Evolutionary conservation across 2,329 filamentous ascomycete genomes (phyloP).

Genomic region (Fusarium haematococcum): DNA sequence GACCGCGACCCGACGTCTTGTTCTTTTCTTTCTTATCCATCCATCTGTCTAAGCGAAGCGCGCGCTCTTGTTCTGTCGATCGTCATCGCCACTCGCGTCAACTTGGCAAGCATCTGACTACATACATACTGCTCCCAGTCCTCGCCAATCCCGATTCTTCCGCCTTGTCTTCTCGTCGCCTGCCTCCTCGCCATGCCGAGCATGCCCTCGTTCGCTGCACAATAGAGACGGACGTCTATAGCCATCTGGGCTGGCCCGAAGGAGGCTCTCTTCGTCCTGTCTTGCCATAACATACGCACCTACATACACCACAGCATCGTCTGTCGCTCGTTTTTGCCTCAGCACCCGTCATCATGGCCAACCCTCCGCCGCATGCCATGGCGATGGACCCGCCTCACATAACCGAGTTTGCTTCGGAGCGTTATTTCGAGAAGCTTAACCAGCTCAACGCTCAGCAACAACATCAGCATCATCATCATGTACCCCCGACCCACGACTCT

Average conservation of each 20-base stretch:
- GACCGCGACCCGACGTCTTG: conserved; percentile 18
- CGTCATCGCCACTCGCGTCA: conserved; percentile 6
- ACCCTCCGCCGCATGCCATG: conserved; percentile 46
- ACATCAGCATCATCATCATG: conserved; percentile 48
- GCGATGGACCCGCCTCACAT: conserved; percentile 72
- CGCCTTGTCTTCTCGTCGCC: conserved; percentile 21
- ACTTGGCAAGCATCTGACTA: conserved; percentile 13
- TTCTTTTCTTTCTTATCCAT: conserved; percentile 4
- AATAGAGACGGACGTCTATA: conserved; percentile 51
- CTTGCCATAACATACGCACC: conserved; percentile 10
- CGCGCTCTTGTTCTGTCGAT: background rate
- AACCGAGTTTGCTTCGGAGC: conserved; percentile 74
- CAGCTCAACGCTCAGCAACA: conserved; percentile 64
- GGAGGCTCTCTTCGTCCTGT: conserved; percentile 36
- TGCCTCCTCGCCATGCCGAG: conserved; percentile 46
- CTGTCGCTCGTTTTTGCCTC: conserved; percentile 36
- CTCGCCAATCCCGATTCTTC: conserved; percentile 33
- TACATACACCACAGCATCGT: conserved; percentile 13
- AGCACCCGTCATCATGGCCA: conserved; percentile 47
- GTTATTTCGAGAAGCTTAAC: conserved; percentile 72
- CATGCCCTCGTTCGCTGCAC: conserved; percentile 42
- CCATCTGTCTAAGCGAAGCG: background rate
- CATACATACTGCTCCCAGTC: background rate
- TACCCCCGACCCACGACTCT: conserved; percentile 26
- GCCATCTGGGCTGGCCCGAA: conserved; percentile 45